These are phyloP conservation scores for Decorospora gaudefroyi DNA, from an alignment of 2,329 filamentous ascomycete species.

Conservation along the genomic window DNA sequence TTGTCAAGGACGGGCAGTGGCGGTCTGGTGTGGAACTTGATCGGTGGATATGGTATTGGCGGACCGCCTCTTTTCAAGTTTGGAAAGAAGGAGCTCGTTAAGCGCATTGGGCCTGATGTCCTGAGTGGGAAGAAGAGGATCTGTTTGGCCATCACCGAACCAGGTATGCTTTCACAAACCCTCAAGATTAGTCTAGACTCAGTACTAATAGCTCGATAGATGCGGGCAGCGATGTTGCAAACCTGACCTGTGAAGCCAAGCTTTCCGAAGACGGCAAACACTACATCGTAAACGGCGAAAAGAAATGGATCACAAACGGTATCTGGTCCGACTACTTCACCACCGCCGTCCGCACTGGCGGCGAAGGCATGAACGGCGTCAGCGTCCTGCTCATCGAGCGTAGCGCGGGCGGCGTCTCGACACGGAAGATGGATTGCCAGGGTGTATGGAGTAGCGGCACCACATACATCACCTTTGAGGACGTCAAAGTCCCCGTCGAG, in stretches of 20 bases:
- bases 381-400: slow-evolving; percentile 92
- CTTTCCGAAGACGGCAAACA: slow-evolving; percentile 94
- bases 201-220: slow-evolving; percentile 54
- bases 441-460: slow-evolving; percentile 95
- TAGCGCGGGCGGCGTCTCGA: slow-evolving; percentile 79
- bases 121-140: slow-evolving; percentile 94
- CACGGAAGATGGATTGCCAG: slow-evolving; percentile 87
- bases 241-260: slow-evolving; percentile 93
- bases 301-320: slow-evolving; percentile 99
- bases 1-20: slow-evolving; percentile 85
- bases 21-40: slow-evolving; percentile 94
- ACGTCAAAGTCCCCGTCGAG: slow-evolving; percentile 99
- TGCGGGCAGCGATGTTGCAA: slow-evolving; percentile 92
- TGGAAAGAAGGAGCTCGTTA: slow-evolving; percentile 79
- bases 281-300: slow-evolving; percentile 99
- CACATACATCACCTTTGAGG: slow-evolving; percentile 97
- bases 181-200: not conserved
- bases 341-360: slow-evolving; percentile 65
- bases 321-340: slow-evolving; percentile 98
- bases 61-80: slow-evolving; percentile 91
- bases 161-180: slow-evolving; percentile 34
- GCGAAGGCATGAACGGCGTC: slow-evolving; percentile 88
- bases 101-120: slow-evolving; percentile 87
- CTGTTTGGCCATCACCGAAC: slow-evolving; percentile 96
- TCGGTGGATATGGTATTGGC: slow-evolving; percentile 93